Evolutionary conservation across 371 early-diverging fungal species (phyloP).

Genomic region (Sporodiniella umbellata): DNA sequence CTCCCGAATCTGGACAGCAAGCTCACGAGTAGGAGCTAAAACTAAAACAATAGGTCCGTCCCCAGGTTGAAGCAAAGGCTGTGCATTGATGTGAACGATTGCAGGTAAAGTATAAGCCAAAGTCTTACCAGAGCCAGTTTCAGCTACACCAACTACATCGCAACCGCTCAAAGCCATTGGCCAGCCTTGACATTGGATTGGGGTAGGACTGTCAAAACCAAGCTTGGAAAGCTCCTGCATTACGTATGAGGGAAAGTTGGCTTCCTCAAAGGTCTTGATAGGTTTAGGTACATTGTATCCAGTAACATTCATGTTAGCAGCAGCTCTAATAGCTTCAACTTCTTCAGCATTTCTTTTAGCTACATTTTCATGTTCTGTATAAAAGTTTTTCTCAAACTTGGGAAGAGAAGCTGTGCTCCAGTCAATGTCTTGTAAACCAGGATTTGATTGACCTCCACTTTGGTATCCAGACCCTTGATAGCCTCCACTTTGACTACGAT

Average conservation of each 20-base stretch:
- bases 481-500: constrained; percentile 40
- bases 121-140: constrained; percentile 99
- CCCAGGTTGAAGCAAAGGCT: constrained; percentile 89
- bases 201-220: constrained; percentile 91
- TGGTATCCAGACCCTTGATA: constrained; percentile 57
- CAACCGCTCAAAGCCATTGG: constrained; percentile 98
- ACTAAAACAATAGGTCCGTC: constrained; percentile 97
- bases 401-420: constrained; percentile 72
- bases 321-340: constrained; percentile 59
- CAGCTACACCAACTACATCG: constrained; percentile 98
- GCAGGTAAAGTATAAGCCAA: constrained; percentile 96
- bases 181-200: constrained; percentile 99
- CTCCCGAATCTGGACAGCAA: constrained; percentile 93
- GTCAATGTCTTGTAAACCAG: constrained; percentile 55
- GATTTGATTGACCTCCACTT: constrained; percentile 61
- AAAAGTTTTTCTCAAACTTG: constrained; percentile 94
- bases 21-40: constrained; percentile 92
- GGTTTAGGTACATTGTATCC: constrained; percentile 79
- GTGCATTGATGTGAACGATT: constrained; percentile 98
- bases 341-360: constrained; percentile 57
- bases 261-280: constrained; percentile 78
- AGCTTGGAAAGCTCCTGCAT: constrained; percentile 80
- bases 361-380: constrained; percentile 70
- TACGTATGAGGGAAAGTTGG: constrained; percentile 83
- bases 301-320: constrained; percentile 71